Evolutionary conservation across 2,329 filamentous ascomycete species (phyloP), one percentile per base, ranked within the genome.

Genomic region (Geosmithia morbida): DNA sequence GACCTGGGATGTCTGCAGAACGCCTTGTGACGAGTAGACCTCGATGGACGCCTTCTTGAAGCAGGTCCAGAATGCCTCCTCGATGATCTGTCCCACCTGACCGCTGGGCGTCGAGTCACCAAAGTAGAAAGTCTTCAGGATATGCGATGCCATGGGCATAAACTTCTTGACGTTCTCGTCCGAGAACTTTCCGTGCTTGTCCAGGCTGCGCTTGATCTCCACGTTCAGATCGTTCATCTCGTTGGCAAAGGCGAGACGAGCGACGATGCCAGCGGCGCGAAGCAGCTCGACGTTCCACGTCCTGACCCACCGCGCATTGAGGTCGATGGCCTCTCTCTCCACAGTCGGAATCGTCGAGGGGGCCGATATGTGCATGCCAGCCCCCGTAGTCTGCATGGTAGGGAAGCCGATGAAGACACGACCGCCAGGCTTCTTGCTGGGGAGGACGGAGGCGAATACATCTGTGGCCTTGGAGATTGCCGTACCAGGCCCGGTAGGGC

Each of bases 371-470:
- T 98, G 92, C 60, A 94, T 85, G 16, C 90, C 85, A 26, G 90
- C 81, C 48, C 90, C 92, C 0, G 94, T 98, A 0, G 92, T 98
- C 66, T 98, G 92, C 55, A 90, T 89, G 1, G 92, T 98, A 2
- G 92, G 90, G 59, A 98, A 98, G 0, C 92, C 92, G 57, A 98
- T 98, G 58, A 97, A 98, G 48, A 98, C 85, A 47, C 87, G 82
- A 7, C 92, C 92, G 8, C 79, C 78, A 0, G 77, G 76, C 55
- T 86, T 85, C 61, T 88, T 94, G 49, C 78, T 87, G 2, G 92
- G 92, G 5, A 97, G 66, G 1, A 98, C 89, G 1, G 89, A 92
- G 1, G 85, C 78, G 61, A 98, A 96, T 7, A 98, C 81, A 58
- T 95, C 87, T 1, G 76, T 73, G 2, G 77, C 74, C 51, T 81